Conservation (phyloP, 78 protist genomes). For the Dictyostelium citrinum region DNA sequence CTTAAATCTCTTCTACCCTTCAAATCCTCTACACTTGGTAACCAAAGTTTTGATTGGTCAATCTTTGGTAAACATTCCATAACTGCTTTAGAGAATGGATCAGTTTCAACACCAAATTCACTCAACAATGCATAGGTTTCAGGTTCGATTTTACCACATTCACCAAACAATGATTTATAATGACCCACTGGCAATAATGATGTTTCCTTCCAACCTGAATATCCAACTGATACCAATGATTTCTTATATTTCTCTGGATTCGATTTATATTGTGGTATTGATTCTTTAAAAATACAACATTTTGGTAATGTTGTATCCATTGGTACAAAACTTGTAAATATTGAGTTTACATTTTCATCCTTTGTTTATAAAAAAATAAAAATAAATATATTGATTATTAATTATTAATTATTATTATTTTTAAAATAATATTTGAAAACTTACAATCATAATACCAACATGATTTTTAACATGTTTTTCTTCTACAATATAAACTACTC, state of each 20-base stretch:
- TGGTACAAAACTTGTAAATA: conserved; percentile 62
- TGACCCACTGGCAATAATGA: conserved; percentile 29
- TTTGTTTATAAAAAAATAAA: too few species aligned
- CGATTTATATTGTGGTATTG: conserved; percentile 54
- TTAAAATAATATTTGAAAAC: too few species aligned
- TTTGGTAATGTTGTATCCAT: conserved; percentile 71
- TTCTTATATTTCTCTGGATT: conserved; percentile 60
- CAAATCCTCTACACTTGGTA: conserved; percentile 43
- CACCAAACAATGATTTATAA: conserved; percentile 68
- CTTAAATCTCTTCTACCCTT: conserved; percentile 83
- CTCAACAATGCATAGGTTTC: conserved; percentile 79
- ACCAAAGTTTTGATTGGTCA: conserved; percentile 13
- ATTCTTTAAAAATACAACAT: conserved; percentile 57
- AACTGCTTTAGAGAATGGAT: conserved; percentile 52
- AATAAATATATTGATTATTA: too few species aligned
- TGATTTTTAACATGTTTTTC: conserved; percentile 42
- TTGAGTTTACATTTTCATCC: conserved; percentile 16
- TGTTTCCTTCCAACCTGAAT: conserved; percentile 36
- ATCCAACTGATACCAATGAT: conserved; percentile 9
- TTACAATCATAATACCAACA: conserved; percentile 59
- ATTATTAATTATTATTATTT: too few species aligned
- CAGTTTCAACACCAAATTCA: conserved; percentile 60
- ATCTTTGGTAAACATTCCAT: conserved; percentile 74
- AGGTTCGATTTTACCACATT: conserved; percentile 85
- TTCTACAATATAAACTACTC: conserved; percentile 54